Percentiles rank a stretch among this genome's conserved stretches.
phyloP scores from a whole-genome alignment of 2,329 filamentous ascomycete genomes.

The Arthrinium phaeospermum region DNA sequence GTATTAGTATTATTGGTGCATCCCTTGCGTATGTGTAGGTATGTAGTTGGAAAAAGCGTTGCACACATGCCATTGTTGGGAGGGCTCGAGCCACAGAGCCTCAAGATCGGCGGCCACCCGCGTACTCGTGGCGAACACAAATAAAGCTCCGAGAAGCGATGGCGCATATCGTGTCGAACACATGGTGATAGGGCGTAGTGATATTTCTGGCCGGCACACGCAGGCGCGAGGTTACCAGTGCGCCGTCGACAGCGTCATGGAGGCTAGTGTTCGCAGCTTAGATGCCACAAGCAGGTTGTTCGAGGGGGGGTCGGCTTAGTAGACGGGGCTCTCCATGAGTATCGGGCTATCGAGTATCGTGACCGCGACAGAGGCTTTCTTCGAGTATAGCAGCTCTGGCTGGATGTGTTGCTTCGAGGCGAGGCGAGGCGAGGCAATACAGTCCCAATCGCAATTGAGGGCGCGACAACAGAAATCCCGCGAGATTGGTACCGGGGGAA shows the following conservation, averaged over 20 bases:
- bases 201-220: slow-evolving; percentile 35
- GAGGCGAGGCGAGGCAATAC: not conserved
- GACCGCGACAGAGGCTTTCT: not conserved
- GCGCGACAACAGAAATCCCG: not conserved
- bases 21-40: not conserved
- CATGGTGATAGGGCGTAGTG: slow-evolving; percentile 20
- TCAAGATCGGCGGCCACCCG: slow-evolving; percentile 32
- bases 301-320: slow-evolving; percentile 22
- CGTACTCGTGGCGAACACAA: slow-evolving; percentile 33
- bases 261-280: slow-evolving; percentile 26
- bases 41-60: slow-evolving; percentile 18
- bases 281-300: slow-evolving; percentile 22
- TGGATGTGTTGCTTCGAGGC: not conserved
- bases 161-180: slow-evolving; percentile 35
- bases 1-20: slow-evolving; percentile 30
- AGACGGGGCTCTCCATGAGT: slow-evolving; percentile 29
- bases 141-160: slow-evolving; percentile 34
- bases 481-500: slow-evolving; percentile 1
- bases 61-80: slow-evolving; percentile 37
- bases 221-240: slow-evolving; percentile 35
- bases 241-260: slow-evolving; percentile 36
- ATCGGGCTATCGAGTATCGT: slow-evolving; percentile 20
- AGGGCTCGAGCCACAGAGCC: slow-evolving; percentile 41
- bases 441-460: not conserved
- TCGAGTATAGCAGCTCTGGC: not conserved